Percentiles rank a stretch among this genome's conserved stretches.
Conservation (phyloP, 768 basidiomycete species). For the Suillus ampliporus region DNA sequence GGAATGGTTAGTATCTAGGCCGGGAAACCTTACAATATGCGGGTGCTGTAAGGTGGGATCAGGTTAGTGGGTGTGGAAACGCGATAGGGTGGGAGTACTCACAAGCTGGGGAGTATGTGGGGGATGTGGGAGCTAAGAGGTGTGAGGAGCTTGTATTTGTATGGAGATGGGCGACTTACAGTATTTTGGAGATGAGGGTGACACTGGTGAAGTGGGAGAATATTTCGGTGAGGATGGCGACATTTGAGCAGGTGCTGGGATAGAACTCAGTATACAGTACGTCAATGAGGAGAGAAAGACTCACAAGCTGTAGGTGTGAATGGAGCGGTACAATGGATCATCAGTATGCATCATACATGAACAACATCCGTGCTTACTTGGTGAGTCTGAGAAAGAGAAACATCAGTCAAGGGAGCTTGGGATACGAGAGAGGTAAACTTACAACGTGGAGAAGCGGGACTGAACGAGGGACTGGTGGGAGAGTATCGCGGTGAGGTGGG, state of each 20-base stretch:
- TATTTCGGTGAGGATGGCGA: constrained; percentile 93
- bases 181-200: constrained; percentile 91
- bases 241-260: constrained; percentile 74
- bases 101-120: constrained; percentile 89
- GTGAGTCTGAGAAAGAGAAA: constrained; percentile 61
- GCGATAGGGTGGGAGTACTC: constrained; percentile 39
- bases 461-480: constrained; percentile 90
- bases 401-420: constrained; percentile 7
- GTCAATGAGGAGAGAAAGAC: constrained; percentile 31
- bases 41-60: constrained; percentile 54
- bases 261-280: constrained; percentile 16
- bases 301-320: constrained; percentile 59
- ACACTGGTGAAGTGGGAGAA: constrained; percentile 92
- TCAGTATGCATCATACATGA: constrained; percentile 20
- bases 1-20: constrained; percentile 25
- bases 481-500: constrained; percentile 91
- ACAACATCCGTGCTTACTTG: constrained; percentile 59
- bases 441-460: constrained; percentile 92
- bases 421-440: constrained; percentile 38
- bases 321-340: constrained; percentile 23
- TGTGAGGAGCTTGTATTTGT: constrained; percentile 17
- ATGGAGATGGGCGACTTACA: constrained; percentile 54
- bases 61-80: constrained; percentile 14
- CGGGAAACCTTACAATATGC: constrained; percentile 71
- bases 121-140: constrained; percentile 77